Conservation (phyloP, 768 basidiomycete genomes). For the Piloderma croceum region DNA sequence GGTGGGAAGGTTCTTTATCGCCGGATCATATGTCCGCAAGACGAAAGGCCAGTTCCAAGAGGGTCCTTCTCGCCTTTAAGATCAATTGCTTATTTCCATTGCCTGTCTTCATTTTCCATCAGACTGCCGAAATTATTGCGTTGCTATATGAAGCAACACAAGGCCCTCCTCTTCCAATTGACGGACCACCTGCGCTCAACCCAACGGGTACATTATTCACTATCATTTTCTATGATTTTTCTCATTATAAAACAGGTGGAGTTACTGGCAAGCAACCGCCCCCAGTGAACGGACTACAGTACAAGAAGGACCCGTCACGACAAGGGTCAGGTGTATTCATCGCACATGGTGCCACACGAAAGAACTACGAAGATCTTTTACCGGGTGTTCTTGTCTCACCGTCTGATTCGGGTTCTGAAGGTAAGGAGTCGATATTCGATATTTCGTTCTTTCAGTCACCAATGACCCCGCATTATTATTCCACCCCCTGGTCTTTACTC, state of each 20-base stretch:
- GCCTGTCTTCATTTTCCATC: conserved; percentile 7
- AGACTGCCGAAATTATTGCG: conserved; percentile 91
- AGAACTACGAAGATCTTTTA: conserved; percentile 5
- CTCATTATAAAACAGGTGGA: conserved; percentile 68
- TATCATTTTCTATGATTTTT: no score
- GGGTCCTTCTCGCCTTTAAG: conserved; percentile 6
- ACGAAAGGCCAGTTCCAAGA: conserved; percentile 59
- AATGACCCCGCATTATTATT: neutral
- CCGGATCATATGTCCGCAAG: conserved; percentile 93
- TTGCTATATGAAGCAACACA: conserved; percentile 92
- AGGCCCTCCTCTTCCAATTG: conserved; percentile 49
- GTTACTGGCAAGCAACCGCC: conserved; percentile 55
- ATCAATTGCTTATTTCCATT: conserved; percentile 4
- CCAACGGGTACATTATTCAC: no score
- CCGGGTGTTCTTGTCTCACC: neutral
- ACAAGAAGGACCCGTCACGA: conserved; percentile 71
- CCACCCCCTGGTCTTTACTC: neutral
- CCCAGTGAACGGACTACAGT: conserved; percentile 52
- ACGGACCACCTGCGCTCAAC: conserved; percentile 62
- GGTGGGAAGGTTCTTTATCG: conserved; percentile 84
- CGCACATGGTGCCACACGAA: conserved; percentile 36
- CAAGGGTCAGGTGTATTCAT: conserved; percentile 88
- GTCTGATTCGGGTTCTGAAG: neutral
- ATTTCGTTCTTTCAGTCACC: neutral
- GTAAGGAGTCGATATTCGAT: neutral